Percentiles rank a stretch among this genome's conserved stretches.
Conservation (phyloP, 192 early-diverging fungal species). For the Pilaira anomala region DNA sequence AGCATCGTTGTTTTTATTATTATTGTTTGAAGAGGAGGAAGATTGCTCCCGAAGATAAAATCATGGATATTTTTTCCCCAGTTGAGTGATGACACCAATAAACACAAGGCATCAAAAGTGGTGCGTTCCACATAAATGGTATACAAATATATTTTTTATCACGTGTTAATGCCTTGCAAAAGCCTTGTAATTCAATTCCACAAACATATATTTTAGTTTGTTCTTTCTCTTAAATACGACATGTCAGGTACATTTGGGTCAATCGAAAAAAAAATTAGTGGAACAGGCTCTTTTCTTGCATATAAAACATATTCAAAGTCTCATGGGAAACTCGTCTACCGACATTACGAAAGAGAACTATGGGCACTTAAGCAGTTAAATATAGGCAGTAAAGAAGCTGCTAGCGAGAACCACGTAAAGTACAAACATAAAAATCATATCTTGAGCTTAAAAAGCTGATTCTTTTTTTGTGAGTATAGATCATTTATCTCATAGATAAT, state of each 20-base stretch:
- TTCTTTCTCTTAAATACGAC: not conserved
- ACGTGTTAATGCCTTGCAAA: too few relatives aligned
- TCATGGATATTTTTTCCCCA: too few relatives aligned
- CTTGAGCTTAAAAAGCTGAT: not conserved
- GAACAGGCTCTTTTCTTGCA: not conserved
- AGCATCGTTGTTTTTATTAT: too few relatives aligned
- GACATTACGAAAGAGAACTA: constrained; percentile 14
- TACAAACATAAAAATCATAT: not conserved
- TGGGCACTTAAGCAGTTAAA: constrained; percentile 1
- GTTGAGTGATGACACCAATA: too few relatives aligned
- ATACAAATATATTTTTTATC: too few relatives aligned
- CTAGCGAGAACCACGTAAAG: constrained; percentile 4
- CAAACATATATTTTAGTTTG: not conserved
- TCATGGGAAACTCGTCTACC: constrained; percentile 4
- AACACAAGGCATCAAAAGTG: too few relatives aligned
- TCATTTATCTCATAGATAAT: constrained; percentile 5
- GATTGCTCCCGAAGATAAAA: too few relatives aligned
- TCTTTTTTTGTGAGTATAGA: not conserved
- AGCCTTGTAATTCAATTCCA: too few relatives aligned
- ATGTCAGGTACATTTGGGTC: constrained; percentile 15
- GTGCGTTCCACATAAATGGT: too few relatives aligned
- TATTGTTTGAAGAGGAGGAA: not conserved
- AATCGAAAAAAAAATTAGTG: constrained; percentile 3
- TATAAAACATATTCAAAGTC: constrained; percentile 12
- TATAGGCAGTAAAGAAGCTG: not conserved